A percentile compares a stretch with the other conserved stretches of the same genome.
phyloP scores from a whole-genome alignment of 106 monocot species.

The Agapanthus africanus region DNA sequence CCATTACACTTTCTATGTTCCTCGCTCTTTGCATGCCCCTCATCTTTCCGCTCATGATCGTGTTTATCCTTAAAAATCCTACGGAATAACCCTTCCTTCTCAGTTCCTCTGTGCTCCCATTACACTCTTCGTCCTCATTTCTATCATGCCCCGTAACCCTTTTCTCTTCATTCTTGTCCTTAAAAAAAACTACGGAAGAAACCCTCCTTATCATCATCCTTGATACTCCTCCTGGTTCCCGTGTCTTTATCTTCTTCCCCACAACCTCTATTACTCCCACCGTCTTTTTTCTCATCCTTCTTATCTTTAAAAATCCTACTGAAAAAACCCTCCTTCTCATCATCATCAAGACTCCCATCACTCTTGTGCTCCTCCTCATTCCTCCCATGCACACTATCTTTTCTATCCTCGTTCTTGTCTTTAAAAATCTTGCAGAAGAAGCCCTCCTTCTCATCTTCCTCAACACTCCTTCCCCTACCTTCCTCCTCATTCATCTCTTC shows the following conservation, averaged over 20 bases:
- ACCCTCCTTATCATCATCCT: slow-evolving; percentile 56
- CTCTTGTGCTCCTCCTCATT: slow-evolving; percentile 24
- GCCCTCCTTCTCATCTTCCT: slow-evolving; percentile 58
- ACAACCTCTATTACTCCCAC: slow-evolving; percentile 18
- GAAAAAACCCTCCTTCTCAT: slow-evolving; percentile 59
- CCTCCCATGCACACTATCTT: slow-evolving; percentile 19
- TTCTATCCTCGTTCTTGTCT: slow-evolving; percentile 46
- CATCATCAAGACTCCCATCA: slow-evolving; percentile 35
- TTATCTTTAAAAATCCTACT: slow-evolving; percentile 52
- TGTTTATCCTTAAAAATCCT: slow-evolving; percentile 84
- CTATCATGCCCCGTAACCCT: no score
- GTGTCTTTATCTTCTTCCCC: slow-evolving; percentile 42
- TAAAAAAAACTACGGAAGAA: slow-evolving; percentile 54
- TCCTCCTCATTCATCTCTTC: slow-evolving; percentile 55
- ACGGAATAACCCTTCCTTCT: slow-evolving; percentile 75
- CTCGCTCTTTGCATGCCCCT: slow-evolving; percentile 30
- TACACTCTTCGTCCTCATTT: slow-evolving; percentile 29
- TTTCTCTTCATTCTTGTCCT: slow-evolving; percentile 58
- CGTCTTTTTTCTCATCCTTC: slow-evolving; percentile 38
- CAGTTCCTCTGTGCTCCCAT: slow-evolving; percentile 34
- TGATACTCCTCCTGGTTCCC: slow-evolving; percentile 16
- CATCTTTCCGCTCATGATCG: slow-evolving; percentile 57
- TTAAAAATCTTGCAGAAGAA: slow-evolving; percentile 57
- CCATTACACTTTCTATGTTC: slow-evolving; percentile 30
- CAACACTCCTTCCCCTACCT: slow-evolving; percentile 20